Base-by-base conservation (phyloP, 768 basidiomycete genomes). In the Hygrophoropsis aurantiaca region DNA sequence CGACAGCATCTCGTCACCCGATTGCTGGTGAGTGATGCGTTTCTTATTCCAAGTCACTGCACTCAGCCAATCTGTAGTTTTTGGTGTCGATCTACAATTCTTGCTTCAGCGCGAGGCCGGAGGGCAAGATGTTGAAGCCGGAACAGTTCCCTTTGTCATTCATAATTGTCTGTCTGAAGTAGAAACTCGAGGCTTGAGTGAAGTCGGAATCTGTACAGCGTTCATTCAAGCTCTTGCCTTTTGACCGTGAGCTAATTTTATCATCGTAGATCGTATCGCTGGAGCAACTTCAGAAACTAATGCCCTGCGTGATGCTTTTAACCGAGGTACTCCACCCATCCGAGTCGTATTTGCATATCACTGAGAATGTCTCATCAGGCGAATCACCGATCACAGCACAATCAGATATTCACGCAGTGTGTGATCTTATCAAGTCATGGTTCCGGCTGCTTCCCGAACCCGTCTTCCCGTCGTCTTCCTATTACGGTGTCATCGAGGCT, bases 391-490 rank as follows among this genome's bases (percentile, higher is more conserved):
- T 85, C 56, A 67, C 76, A 27, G 61, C 72, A 27, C 71, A 64
- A 20, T 82, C 82, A 1, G 91, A 94, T 56, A 85, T 93, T 35
- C 85, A 91, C 63, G 87, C 87, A 26, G 79, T 93, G 30, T 83
- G 90, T 49, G 91, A 91, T 59, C 68, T 88, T 50, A 77, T 94
- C 60, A 92, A 92, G 69, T 79, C 85, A 0, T 93, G 88, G 88
- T 86, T 93, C 73, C 80, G 91, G 26, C 71, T 86, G 11, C 72
- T 94, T 13, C 90, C 91, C 10, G 87, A 88, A 51, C 82, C 89
- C 9, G 68, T 92, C 27, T 86, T 94, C 66, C 87, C 89, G 21
- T 65, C 84, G 15, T 64, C 75, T 6, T 78, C 79, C 3, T 92
- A 91, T 61, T 71, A 77, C 53, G 76, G 81, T 3, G 74, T 88